phyloP scores from a whole-genome alignment of 169 alveolate genomes.

The Cryptosporidium meleagridis region DNA sequence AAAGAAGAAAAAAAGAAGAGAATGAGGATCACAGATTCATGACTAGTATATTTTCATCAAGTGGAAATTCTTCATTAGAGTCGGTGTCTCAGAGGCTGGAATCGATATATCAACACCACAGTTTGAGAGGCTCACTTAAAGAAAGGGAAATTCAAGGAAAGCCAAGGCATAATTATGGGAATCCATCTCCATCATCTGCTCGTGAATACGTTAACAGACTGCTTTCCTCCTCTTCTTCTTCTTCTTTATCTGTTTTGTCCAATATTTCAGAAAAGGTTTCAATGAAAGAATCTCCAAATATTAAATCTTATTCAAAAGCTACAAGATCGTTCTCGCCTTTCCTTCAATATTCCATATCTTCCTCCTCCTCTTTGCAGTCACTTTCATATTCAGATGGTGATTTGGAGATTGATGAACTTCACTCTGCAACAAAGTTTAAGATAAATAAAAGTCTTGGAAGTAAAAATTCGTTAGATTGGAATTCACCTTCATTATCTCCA shows the following conservation, averaged over 20 bases:
- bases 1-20: neutral
- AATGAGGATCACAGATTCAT: neutral
- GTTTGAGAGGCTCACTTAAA: neutral
- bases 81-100: neutral
- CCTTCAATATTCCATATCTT: neutral
- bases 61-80: neutral
- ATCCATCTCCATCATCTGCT: neutral
- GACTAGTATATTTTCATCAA: neutral
- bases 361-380: neutral
- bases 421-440: neutral
- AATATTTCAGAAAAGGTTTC: neutral
- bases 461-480: neutral
- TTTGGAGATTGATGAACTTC: conserved; percentile 41
- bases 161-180: neutral
- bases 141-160: neutral
- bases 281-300: neutral
- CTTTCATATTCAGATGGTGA: conserved; percentile 43
- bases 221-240: neutral
- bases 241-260: neutral
- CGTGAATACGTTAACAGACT: neutral
- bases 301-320: neutral
- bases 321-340: neutral
- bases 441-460: neutral
- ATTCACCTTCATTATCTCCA: neutral
- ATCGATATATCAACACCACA: neutral